Conservation (phyloP, 83 land plant species). For the Picea mariana region DNA sequence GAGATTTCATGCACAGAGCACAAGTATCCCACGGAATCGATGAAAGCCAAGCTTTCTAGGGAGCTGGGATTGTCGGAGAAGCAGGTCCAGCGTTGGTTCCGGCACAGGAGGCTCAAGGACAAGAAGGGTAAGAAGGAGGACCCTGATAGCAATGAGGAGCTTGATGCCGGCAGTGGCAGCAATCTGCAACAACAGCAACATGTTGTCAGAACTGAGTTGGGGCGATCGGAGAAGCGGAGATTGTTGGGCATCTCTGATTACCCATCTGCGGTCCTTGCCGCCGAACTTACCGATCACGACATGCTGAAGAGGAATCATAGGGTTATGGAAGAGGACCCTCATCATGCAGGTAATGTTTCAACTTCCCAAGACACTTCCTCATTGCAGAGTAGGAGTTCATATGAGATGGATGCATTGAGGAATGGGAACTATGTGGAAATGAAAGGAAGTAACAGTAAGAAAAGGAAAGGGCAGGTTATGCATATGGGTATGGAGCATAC, state of each 20-base stretch:
- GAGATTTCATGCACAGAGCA: neutral
- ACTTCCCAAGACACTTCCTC: conserved; percentile 16
- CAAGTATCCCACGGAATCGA: conserved; percentile 69
- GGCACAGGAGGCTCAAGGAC: conserved; percentile 88
- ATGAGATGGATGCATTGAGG: conserved; percentile 10
- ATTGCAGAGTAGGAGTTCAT: conserved; percentile 7
- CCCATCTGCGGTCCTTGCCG: conserved; percentile 5
- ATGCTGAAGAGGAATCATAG: neutral
- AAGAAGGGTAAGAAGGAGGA: conserved; percentile 51
- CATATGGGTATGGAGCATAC: conserved; percentile 6
- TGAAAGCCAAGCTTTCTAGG: conserved; percentile 54
- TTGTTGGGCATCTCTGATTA: conserved; percentile 1
- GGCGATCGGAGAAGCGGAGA: neutral
- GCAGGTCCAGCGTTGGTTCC: conserved; percentile 87
- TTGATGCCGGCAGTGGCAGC: conserved; percentile 6
- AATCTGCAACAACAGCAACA: conserved; percentile 10
- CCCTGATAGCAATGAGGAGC: conserved; percentile 2
- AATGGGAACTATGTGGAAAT: conserved; percentile 3
- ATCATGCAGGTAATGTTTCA: neutral
- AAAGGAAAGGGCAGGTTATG: conserved; percentile 3
- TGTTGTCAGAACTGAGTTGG: neutral
- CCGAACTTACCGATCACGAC: neutral
- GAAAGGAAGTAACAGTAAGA: conserved; percentile 3
- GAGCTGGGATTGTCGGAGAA: conserved; percentile 66
- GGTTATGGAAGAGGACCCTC: neutral